These are phyloP conservation scores for Mortierella sp. DNA, from an alignment of 371 early-diverging fungal genomes.

Conservation along the genomic window DNA sequence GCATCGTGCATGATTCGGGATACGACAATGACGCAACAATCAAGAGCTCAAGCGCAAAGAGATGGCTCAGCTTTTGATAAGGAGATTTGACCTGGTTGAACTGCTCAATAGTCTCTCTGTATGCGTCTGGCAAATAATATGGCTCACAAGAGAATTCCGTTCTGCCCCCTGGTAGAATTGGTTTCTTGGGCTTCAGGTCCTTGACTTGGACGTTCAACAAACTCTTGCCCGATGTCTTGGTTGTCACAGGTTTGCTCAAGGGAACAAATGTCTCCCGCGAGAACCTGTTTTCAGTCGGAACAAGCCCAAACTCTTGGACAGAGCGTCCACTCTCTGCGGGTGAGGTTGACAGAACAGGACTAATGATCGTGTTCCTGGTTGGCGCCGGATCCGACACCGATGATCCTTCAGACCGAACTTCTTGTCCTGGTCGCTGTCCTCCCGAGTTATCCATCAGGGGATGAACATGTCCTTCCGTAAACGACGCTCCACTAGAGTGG, in stretches of 20 bases:
- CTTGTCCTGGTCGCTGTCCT: too few relatives aligned
- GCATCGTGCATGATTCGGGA: constrained; percentile 36
- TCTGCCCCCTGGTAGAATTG: not conserved
- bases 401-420: too few relatives aligned
- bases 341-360: too few relatives aligned
- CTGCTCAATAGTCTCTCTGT: constrained; percentile 39
- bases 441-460: too few relatives aligned
- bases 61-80: constrained; percentile 52
- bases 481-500: too few relatives aligned
- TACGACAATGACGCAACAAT: constrained; percentile 53
- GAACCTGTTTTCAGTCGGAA: too few relatives aligned
- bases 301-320: too few relatives aligned
- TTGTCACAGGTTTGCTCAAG: not conserved
- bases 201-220: constrained; percentile 13
- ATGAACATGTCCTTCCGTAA: too few relatives aligned
- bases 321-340: too few relatives aligned
- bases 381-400: too few relatives aligned
- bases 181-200: not conserved
- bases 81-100: constrained; percentile 52
- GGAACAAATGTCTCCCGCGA: not conserved
- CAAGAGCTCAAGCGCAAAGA: constrained; percentile 53
- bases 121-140: constrained; percentile 42
- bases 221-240: constrained; percentile 18
- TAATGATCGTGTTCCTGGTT: too few relatives aligned
- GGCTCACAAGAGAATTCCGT: constrained; percentile 6